Evolutionary conservation across 2,329 filamentous ascomycete genomes (phyloP).

Genomic region (Elsinoe necatrix): DNA sequence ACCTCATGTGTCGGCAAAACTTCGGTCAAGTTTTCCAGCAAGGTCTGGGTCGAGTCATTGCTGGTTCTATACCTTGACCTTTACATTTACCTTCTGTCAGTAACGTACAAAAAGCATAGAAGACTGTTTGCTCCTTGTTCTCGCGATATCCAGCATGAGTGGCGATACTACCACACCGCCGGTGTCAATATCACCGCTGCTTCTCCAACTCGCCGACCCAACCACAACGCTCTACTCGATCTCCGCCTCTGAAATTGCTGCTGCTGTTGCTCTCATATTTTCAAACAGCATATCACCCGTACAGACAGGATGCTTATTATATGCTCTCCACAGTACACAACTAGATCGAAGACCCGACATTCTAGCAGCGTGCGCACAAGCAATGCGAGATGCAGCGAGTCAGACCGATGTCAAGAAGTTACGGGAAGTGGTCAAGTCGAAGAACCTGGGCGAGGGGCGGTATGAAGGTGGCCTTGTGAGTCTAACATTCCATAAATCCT

Average conservation of each 20-base stretch:
- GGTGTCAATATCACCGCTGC: conserved; percentile 58
- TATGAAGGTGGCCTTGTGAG: conserved; percentile 80
- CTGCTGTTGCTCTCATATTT: conserved; percentile 86
- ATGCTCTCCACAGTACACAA: conserved; percentile 83
- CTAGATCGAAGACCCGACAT: conserved; percentile 79
- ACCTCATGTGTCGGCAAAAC: conserved; percentile 7
- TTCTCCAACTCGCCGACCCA: conserved; percentile 61
- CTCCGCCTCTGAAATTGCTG: conserved; percentile 71
- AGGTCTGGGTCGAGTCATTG: conserved; percentile 6
- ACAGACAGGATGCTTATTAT: conserved; percentile 78
- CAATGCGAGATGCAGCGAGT: conserved; percentile 74
- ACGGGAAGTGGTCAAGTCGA: conserved; percentile 52
- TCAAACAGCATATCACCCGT: conserved; percentile 81
- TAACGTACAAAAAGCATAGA: too few species aligned
- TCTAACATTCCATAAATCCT: neutral
- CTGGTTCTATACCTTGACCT: too few species aligned
- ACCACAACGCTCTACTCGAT: conserved; percentile 41
- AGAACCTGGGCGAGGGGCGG: conserved; percentile 51
- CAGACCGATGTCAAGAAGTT: conserved; percentile 59
- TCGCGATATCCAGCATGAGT: neutral
- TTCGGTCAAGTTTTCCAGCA: conserved; percentile 1
- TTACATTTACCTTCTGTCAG: too few species aligned
- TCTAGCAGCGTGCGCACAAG: conserved; percentile 70
- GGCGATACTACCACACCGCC: conserved; percentile 17
- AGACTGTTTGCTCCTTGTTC: neutral